Percentiles rank a stretch among this genome's conserved stretches.
phyloP scores from a whole-genome alignment of 1,284 basidiomycete species.

The Apiotrichum domesticum region DNA sequence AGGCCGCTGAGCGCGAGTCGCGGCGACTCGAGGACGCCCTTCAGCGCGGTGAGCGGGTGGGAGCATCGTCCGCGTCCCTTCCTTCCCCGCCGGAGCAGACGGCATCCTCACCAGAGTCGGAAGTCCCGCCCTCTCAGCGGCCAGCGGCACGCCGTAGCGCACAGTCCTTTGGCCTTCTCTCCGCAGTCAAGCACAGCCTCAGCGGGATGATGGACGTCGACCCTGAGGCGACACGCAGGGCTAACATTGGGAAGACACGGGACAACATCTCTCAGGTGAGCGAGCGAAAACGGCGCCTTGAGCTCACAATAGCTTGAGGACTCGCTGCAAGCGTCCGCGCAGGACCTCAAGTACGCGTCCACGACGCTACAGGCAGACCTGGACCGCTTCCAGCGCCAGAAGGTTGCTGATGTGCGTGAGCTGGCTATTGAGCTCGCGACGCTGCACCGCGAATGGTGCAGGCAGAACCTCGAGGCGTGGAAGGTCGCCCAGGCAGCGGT shows the following conservation, averaged over 20 bases:
- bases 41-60: constrained; percentile 34
- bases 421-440: constrained; percentile 86
- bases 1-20: constrained; percentile 88
- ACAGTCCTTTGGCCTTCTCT: constrained; percentile 74
- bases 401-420: constrained; percentile 88
- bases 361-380: constrained; percentile 97
- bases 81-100: not conserved
- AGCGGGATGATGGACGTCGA: constrained; percentile 99
- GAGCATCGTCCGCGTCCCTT: constrained; percentile 5
- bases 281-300: constrained; percentile 1
- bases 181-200: constrained; percentile 86
- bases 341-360: constrained; percentile 91
- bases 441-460: constrained; percentile 91
- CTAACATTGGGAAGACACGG: constrained; percentile 84
- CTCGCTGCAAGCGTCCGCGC: constrained; percentile 77
- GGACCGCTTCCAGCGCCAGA: constrained; percentile 96
- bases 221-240: constrained; percentile 89
- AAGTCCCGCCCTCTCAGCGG: not conserved
- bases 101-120: constrained; percentile 4
- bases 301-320: constrained; percentile 66
- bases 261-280: constrained; percentile 87
- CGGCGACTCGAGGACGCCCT: constrained; percentile 82
- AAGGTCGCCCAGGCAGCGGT: constrained; percentile 89
- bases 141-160: constrained; percentile 13
- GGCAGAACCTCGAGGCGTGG: constrained; percentile 96